Conservation (phyloP, 176 grass and related monocot species). For the Elymus sibiricus region DNA sequence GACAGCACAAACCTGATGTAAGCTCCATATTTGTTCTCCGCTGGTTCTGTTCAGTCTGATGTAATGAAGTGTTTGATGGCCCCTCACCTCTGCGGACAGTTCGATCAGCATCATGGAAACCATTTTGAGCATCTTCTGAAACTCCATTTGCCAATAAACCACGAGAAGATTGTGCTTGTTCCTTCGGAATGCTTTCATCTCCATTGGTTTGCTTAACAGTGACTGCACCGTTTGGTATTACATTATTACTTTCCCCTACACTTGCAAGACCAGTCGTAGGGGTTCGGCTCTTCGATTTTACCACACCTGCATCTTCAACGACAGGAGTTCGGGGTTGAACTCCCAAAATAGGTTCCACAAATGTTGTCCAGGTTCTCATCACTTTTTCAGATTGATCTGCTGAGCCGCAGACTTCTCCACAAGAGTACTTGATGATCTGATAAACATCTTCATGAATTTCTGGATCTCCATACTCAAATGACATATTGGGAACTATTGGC, state of each 20-base stretch:
- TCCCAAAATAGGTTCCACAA: constrained; percentile 64
- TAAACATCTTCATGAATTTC: constrained; percentile 69
- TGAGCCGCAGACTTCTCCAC: constrained; percentile 63
- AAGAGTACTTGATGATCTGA: constrained; percentile 70
- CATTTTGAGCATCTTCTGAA: constrained; percentile 27
- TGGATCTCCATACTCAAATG: constrained; percentile 58
- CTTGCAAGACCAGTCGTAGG: constrained; percentile 30
- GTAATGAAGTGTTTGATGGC: too few species aligned
- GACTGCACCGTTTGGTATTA: constrained; percentile 21
- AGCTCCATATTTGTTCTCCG: constrained; percentile 33
- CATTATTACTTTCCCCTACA: constrained; percentile 41
- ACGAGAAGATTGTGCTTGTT: constrained; percentile 6
- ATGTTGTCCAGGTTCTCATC: constrained; percentile 57
- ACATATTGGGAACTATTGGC: constrained; percentile 63
- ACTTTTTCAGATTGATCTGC: constrained; percentile 50
- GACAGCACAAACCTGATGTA: constrained; percentile 34
- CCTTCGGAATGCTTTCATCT: constrained; percentile 24
- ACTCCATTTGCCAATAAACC: constrained; percentile 26
- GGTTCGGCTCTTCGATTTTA: constrained; percentile 35
- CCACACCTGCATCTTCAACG: constrained; percentile 37
- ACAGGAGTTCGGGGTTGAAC: constrained; percentile 30
- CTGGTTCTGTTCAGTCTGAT: constrained; percentile 36
- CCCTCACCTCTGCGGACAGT: not conserved
- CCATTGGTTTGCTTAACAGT: constrained; percentile 19
- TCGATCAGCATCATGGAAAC: constrained; percentile 24